phyloP scores from a whole-genome alignment of 2,329 filamentous ascomycete species.

The Atkinsonella texensis region DNA sequence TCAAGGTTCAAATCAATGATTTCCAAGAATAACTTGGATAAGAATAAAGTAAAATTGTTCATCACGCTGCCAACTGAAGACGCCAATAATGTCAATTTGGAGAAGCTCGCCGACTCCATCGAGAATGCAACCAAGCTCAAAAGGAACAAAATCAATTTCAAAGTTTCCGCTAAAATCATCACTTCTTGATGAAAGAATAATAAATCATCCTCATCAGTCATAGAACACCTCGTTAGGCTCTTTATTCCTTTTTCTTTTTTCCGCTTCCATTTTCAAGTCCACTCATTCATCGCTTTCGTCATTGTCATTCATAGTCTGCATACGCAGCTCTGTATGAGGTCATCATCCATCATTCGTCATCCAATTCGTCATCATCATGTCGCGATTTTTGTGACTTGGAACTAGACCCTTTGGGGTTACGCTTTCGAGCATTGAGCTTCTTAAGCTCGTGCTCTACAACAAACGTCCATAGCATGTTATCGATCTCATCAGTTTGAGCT shows the following conservation, averaged over 20 bases:
- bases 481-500: constrained; percentile 1
- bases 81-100: constrained; percentile 19
- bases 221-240: not conserved
- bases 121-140: constrained; percentile 22
- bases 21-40: constrained; percentile 14
- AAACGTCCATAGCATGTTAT: constrained; percentile 19
- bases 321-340: constrained; percentile 8
- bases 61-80: constrained; percentile 21
- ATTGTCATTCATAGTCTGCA: not conserved
- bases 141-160: constrained; percentile 18
- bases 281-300: not conserved
- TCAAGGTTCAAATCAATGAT: constrained; percentile 4
- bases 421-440: constrained; percentile 24
- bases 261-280: not conserved
- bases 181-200: constrained; percentile 11
- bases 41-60: constrained; percentile 24
- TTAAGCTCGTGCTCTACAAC: constrained; percentile 28
- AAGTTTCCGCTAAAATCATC: constrained; percentile 20
- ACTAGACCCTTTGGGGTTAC: constrained; percentile 14
- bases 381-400: constrained; percentile 14
- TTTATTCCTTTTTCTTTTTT: not conserved
- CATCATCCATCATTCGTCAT: constrained; percentile 16
- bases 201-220: constrained; percentile 4
- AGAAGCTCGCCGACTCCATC: constrained; percentile 22
- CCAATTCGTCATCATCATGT: constrained; percentile 11